Conservation (phyloP, 345 rosid species). For the Dipteronia dyeriana region DNA sequence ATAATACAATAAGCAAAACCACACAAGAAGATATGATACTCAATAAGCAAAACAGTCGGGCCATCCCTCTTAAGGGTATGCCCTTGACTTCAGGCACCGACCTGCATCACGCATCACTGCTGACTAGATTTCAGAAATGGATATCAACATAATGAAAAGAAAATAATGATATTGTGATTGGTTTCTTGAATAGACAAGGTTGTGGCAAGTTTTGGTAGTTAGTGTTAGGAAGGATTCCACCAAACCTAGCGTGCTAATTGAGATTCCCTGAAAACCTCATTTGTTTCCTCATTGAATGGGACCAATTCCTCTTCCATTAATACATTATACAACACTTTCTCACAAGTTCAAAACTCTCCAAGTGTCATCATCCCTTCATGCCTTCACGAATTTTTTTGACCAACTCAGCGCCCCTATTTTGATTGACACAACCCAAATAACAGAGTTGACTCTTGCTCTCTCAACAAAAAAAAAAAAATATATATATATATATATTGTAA, state of each 20-base stretch:
- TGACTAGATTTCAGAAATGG: too few species aligned
- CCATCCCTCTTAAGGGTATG: too few species aligned
- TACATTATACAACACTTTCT: background rate
- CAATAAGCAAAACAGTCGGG: too few species aligned
- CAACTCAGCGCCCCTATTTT: too few species aligned
- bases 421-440: background rate
- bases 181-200: background rate
- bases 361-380: constrained; percentile 37
- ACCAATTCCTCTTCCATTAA: background rate
- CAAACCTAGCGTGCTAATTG: constrained; percentile 3
- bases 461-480: too few species aligned
- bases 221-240: constrained; percentile 14
- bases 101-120: too few species aligned
- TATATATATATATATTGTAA: too few species aligned
- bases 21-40: too few species aligned
- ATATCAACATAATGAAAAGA: too few species aligned
- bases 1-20: too few species aligned
- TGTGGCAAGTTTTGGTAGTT: background rate
- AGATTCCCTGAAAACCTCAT: constrained; percentile 10
- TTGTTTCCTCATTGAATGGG: background rate
- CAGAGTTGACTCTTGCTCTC: constrained; percentile 8
- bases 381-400: constrained; percentile 23
- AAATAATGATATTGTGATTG: background rate
- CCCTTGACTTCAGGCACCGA: too few species aligned
- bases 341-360: constrained; percentile 25